A percentile compares a stretch with the other conserved stretches of the same genome.
phyloP scores from a whole-genome alignment of 192 early-diverging fungal genomes.

The Phycomyces nitens region DNA sequence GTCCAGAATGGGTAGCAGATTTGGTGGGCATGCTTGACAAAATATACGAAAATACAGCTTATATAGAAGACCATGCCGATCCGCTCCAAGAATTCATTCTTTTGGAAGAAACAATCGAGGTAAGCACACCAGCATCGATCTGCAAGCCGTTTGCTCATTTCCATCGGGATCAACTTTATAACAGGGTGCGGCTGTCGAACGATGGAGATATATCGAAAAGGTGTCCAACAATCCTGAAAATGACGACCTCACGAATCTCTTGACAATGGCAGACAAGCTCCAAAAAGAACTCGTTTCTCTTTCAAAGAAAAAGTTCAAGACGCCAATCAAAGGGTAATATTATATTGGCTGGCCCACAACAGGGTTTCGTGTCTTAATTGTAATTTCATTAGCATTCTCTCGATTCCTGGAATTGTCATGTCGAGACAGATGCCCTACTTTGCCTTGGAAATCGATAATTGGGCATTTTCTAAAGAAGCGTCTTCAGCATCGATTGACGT shows the following conservation, averaged over 20 bases:
- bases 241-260: slow-evolving; percentile 34
- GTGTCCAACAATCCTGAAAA: slow-evolving; percentile 17
- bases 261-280: slow-evolving; percentile 31
- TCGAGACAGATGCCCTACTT: slow-evolving; percentile 51
- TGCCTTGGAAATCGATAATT: slow-evolving; percentile 53
- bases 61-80: slow-evolving; percentile 22
- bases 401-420: slow-evolving; percentile 43
- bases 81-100: slow-evolving; percentile 18
- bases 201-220: slow-evolving; percentile 32
- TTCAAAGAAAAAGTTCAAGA: slow-evolving; percentile 27
- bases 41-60: slow-evolving; percentile 36
- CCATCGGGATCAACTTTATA: too few species aligned
- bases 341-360: too few species aligned
- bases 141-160: too few species aligned
- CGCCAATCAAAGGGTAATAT: slow-evolving; percentile 21
- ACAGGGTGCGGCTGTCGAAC: slow-evolving; percentile 35
- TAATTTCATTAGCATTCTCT: slow-evolving; percentile 23
- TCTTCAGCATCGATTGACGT: slow-evolving; percentile 39
- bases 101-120: slow-evolving; percentile 30
- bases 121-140: slow-evolving; percentile 5
- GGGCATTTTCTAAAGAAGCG: slow-evolving; percentile 40
- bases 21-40: slow-evolving; percentile 25
- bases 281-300: slow-evolving; percentile 23
- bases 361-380: too few species aligned
- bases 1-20: slow-evolving; percentile 30